Conservation (phyloP, 2,329 filamentous ascomycete genomes). For the Karstenula rhodostoma region DNA sequence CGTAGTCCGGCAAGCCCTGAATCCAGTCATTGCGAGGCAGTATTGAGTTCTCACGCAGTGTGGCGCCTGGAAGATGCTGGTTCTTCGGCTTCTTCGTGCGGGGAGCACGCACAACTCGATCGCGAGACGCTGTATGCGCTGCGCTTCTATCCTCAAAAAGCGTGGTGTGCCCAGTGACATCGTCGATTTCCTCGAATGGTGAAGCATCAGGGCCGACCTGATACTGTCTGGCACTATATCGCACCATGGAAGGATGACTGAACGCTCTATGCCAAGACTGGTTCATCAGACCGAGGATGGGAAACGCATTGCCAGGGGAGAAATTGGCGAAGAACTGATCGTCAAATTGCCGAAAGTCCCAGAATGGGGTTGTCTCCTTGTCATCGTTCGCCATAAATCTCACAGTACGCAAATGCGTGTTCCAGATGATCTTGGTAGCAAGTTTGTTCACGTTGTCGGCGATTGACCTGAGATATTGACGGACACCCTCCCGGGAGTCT, state of each 20-base stretch:
- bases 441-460: constrained; percentile 27
- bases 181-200: constrained; percentile 31
- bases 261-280: constrained; percentile 31
- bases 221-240: constrained; percentile 29
- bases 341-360: constrained; percentile 27
- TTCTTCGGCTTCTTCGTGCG: constrained; percentile 18
- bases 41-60: neutral
- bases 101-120: constrained; percentile 18
- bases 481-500: constrained; percentile 10
- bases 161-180: constrained; percentile 14
- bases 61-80: constrained; percentile 13
- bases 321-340: constrained; percentile 25
- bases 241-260: constrained; percentile 27
- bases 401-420: constrained; percentile 29
- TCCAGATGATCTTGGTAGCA: constrained; percentile 34
- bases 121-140: constrained; percentile 12
- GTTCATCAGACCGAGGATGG: constrained; percentile 24
- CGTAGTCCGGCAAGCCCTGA: neutral
- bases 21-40: constrained; percentile 13
- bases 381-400: constrained; percentile 31
- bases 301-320: constrained; percentile 17
- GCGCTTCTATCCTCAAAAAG: constrained; percentile 17
- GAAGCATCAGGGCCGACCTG: constrained; percentile 21
- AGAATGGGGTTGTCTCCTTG: constrained; percentile 26
- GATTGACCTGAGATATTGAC: constrained; percentile 28